Evolutionary conservation across 1,284 basidiomycete species (phyloP).

Genomic region (Porogramme epimiltina): DNA sequence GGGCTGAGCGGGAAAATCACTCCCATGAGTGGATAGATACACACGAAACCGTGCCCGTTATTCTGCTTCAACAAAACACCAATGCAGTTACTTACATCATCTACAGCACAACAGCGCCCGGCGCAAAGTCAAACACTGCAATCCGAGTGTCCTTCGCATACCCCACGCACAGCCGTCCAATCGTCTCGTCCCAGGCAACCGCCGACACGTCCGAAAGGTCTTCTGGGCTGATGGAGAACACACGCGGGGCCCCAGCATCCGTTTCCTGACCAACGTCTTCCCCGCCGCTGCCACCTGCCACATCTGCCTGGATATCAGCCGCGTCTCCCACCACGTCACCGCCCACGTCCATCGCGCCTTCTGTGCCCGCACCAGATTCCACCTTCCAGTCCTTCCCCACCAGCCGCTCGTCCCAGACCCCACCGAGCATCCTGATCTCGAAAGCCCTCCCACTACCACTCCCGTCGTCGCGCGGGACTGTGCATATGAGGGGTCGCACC

Average conservation of each 20-base stretch:
- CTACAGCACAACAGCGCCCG: neutral
- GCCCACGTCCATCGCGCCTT: neutral
- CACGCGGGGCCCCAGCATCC: neutral
- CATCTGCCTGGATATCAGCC: neutral
- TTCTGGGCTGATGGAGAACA: slow-evolving; percentile 1
- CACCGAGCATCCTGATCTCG: slow-evolving; percentile 8
- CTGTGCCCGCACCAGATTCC: neutral
- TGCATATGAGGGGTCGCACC: slow-evolving; percentile 49
- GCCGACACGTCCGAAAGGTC: slow-evolving; percentile 16
- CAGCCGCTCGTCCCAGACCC: slow-evolving; percentile 12
- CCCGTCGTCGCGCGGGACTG: slow-evolving; percentile 22
- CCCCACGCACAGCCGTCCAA: slow-evolving; percentile 41
- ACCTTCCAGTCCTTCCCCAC: neutral
- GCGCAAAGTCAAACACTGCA: slow-evolving; percentile 41
- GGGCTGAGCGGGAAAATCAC: too few species aligned
- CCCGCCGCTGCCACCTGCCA: neutral
- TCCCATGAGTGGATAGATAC: too few species aligned
- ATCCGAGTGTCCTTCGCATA: slow-evolving; percentile 29
- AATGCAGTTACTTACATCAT: too few species aligned
- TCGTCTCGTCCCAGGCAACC: slow-evolving; percentile 47
- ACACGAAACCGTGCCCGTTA: too few species aligned
- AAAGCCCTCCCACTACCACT: neutral
- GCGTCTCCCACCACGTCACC: neutral
- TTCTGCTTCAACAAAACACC: too few species aligned
- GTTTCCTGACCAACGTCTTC: neutral